These are phyloP conservation scores for Monilinia polystroma DNA, from an alignment of 2,329 filamentous ascomycete genomes.

Conservation along the genomic window DNA sequence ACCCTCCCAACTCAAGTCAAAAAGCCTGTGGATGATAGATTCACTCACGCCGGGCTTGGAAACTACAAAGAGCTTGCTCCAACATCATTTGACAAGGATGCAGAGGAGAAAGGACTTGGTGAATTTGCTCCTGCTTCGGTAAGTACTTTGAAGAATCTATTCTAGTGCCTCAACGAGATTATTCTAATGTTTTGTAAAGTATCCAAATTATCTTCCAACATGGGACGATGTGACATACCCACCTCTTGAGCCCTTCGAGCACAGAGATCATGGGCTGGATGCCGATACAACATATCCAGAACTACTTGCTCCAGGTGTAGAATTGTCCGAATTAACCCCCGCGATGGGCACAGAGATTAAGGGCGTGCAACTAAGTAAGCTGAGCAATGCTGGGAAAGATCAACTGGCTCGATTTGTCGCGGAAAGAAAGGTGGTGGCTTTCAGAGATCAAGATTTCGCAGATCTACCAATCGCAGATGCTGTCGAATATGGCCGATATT, in stretches of 20 bases:
- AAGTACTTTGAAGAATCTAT: slow-evolving; percentile 16
- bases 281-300: slow-evolving; percentile 69
- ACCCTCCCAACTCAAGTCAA: slow-evolving; percentile 27
- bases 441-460: slow-evolving; percentile 72
- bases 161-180: neutral
- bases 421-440: slow-evolving; percentile 75
- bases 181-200: slow-evolving; percentile 17
- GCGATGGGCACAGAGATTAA: slow-evolving; percentile 71
- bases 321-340: slow-evolving; percentile 64
- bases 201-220: slow-evolving; percentile 64
- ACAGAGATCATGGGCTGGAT: slow-evolving; percentile 73
- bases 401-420: slow-evolving; percentile 74
- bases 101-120: slow-evolving; percentile 37
- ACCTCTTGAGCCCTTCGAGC: slow-evolving; percentile 67
- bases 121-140: slow-evolving; percentile 37
- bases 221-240: slow-evolving; percentile 64
- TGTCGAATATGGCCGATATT: slow-evolving; percentile 69
- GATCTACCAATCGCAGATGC: slow-evolving; percentile 69
- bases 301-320: slow-evolving; percentile 55
- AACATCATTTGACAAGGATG: slow-evolving; percentile 37
- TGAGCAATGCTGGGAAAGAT: slow-evolving; percentile 69
- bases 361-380: slow-evolving; percentile 68
- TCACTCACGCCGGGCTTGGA: slow-evolving; percentile 31
- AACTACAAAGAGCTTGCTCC: slow-evolving; percentile 39
- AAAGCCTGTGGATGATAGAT: slow-evolving; percentile 27